Conservation (phyloP, 1,284 basidiomycete genomes). For the Tilletia horrida region DNA sequence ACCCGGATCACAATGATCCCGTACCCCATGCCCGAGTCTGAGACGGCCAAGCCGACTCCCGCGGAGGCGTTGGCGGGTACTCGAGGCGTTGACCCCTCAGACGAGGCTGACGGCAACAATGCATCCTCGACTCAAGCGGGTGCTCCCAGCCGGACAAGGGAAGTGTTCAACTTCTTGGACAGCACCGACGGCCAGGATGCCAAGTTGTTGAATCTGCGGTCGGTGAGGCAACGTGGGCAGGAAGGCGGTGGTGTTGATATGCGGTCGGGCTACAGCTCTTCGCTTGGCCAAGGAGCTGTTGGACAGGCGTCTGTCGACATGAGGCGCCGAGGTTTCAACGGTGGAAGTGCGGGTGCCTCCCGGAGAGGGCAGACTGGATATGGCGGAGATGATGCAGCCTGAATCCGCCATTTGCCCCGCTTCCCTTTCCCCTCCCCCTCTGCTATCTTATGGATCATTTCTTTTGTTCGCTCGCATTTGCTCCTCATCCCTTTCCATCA, state of each 20-base stretch:
- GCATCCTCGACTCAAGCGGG: neutral
- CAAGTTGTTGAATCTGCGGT: neutral
- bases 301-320: neutral
- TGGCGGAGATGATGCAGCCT: no score
- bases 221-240: neutral
- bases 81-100: neutral
- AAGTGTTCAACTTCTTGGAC: slow-evolving; percentile 13
- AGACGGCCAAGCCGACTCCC: slow-evolving; percentile 8
- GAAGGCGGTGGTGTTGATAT: neutral
- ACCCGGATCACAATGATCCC: slow-evolving; percentile 30
- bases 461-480: no score
- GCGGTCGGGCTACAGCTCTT: neutral
- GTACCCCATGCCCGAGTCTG: slow-evolving; percentile 28
- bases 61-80: neutral
- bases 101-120: neutral
- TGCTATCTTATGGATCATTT: no score
- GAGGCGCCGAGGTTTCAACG: neutral
- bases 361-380: no score
- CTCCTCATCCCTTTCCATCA: no score
- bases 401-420: no score
- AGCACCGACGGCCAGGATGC: neutral
- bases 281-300: neutral
- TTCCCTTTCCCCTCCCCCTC: no score
- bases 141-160: neutral
- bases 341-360: neutral